Evolutionary conservation across 2,329 filamentous ascomycete species (phyloP).

Genomic region (Colletotrichum aenigma): DNA sequence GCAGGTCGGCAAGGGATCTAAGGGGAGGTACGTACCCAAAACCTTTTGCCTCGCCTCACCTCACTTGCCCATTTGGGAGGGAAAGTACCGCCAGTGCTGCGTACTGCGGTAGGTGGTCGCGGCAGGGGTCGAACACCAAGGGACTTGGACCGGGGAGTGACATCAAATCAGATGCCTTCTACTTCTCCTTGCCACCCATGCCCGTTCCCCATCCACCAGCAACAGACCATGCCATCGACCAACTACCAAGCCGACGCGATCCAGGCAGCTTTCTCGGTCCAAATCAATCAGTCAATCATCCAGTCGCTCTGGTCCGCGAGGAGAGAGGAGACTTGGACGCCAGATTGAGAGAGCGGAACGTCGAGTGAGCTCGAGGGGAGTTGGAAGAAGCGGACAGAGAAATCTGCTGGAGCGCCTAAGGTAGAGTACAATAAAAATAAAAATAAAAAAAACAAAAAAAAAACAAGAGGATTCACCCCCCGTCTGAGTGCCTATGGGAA

Average conservation of each 20-base stretch:
- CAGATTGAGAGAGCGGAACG: not conserved
- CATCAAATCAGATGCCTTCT: constrained; percentile 8
- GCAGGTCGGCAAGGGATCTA: not conserved
- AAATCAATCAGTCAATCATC: not conserved
- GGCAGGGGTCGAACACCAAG: not conserved
- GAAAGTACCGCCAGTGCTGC: not conserved
- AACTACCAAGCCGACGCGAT: constrained; percentile 41
- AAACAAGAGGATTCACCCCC: not conserved
- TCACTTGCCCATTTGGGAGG: not conserved
- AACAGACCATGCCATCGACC: constrained; percentile 31
- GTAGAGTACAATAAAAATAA: not conserved
- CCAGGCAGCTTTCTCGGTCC: not conserved
- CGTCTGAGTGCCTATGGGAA: not conserved
- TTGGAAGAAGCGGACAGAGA: not conserved
- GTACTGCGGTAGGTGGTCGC: not conserved
- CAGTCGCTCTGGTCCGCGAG: not conserved
- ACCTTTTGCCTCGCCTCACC: not conserved
- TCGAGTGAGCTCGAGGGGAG: not conserved
- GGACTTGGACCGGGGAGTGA: not conserved
- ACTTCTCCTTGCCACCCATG: constrained; percentile 1
- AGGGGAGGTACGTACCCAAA: not conserved
- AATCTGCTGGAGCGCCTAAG: not conserved
- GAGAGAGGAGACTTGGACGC: not conserved
- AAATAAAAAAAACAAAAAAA: not conserved
- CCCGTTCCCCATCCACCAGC: not conserved